Percentiles rank a stretch among this genome's conserved stretches.
These are phyloP conservation scores for Selaginella moellendorffii DNA, from an alignment of 75 land plant species.

Conservation along the genomic window DNA sequence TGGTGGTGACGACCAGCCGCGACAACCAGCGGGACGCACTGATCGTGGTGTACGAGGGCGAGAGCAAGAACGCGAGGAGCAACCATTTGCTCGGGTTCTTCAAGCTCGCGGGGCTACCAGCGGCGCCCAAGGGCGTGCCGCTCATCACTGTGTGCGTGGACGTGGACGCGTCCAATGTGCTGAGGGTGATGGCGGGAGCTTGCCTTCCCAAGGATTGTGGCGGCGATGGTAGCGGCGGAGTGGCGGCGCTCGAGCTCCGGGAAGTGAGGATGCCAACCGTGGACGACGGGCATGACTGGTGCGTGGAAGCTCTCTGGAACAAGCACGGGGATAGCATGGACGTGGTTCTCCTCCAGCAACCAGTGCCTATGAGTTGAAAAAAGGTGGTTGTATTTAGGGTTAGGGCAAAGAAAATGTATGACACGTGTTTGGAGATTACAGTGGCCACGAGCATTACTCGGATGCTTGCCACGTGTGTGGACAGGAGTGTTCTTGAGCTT, in stretches of 20 bases:
- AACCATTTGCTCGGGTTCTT: slow-evolving; percentile 53
- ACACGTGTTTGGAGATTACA: too few species aligned
- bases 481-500: too few species aligned
- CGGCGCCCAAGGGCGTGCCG: slow-evolving; percentile 38
- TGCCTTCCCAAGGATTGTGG: too few species aligned
- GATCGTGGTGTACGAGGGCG: slow-evolving; percentile 55
- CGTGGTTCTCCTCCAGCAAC: too few species aligned
- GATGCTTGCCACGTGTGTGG: too few species aligned
- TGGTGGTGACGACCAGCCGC: slow-evolving; percentile 38
- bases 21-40: slow-evolving; percentile 37
- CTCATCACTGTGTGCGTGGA: slow-evolving; percentile 52
- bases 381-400: too few species aligned
- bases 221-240: neutral
- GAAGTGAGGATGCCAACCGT: slow-evolving; percentile 68
- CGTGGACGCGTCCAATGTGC: slow-evolving; percentile 46
- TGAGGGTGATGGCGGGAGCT: slow-evolving; percentile 47
- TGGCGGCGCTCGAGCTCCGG: slow-evolving; percentile 21
- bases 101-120: slow-evolving; percentile 44
- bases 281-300: slow-evolving; percentile 78
- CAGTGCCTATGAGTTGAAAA: too few species aligned
- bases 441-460: too few species aligned
- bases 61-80: slow-evolving; percentile 25
- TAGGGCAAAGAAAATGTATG: too few species aligned
- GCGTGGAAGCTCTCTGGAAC: slow-evolving; percentile 38
- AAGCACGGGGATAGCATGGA: slow-evolving; percentile 33